phyloP scores from a whole-genome alignment of 352 stramenopile genomes.

The Globisporangium sylvaticum region DNA sequence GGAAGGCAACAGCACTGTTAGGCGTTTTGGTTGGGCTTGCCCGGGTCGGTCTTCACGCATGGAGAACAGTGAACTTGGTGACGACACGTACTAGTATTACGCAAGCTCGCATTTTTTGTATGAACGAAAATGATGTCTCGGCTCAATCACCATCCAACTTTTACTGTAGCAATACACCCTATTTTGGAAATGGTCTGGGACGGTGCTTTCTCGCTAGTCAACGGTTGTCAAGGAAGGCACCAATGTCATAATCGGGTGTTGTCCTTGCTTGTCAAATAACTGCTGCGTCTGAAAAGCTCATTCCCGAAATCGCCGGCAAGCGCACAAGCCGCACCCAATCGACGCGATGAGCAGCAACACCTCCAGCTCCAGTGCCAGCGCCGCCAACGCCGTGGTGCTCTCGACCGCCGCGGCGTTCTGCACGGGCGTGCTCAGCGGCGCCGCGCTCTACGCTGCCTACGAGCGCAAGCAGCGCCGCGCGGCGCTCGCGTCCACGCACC shows the following conservation, averaged over 20 bases:
- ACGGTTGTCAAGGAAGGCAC: no score
- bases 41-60: no score
- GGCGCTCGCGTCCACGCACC: slow-evolving; percentile 33
- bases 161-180: not conserved
- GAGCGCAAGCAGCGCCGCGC: slow-evolving; percentile 28
- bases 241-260: not conserved
- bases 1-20: no score
- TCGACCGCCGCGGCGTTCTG: slow-evolving; percentile 33
- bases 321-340: not conserved
- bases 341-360: not conserved
- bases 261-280: not conserved
- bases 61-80: no score
- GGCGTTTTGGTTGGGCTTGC: no score
- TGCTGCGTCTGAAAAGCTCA: not conserved
- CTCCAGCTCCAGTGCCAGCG: not conserved
- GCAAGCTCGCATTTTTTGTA: not conserved
- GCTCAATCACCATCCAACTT: not conserved
- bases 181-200: not conserved
- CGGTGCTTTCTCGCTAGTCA: no score
- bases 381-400: not conserved
- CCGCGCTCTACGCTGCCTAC: slow-evolving; percentile 33
- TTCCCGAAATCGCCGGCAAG: not conserved
- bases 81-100: no score
- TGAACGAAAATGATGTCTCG: not conserved
- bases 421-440: slow-evolving; percentile 34